A percentile compares a stretch with the other conserved stretches of the same genome.
These are phyloP conservation scores for Paraleonurus japonicus DNA, from an alignment of 257 asterid genomes.

Conservation along the genomic window DNA sequence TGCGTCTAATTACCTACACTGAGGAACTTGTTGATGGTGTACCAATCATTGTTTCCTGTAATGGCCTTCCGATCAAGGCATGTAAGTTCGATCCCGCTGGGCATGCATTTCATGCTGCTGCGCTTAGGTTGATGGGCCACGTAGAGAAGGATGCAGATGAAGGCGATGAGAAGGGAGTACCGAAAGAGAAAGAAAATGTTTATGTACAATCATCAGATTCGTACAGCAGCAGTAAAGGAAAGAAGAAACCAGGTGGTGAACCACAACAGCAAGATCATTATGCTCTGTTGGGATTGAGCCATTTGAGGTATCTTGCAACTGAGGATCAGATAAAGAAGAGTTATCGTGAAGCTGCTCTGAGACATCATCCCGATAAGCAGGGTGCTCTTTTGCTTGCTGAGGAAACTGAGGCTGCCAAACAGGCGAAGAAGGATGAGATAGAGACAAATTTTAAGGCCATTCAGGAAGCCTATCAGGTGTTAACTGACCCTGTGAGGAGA, in stretches of 20 bases:
- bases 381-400: conserved; percentile 82
- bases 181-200: conserved; percentile 54
- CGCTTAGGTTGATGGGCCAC: conserved; percentile 67
- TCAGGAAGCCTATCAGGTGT: conserved; percentile 91
- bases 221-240: conserved; percentile 82
- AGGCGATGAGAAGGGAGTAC: conserved; percentile 37
- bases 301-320: conserved; percentile 92
- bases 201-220: conserved; percentile 64
- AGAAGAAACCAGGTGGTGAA: conserved; percentile 77
- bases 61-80: conserved; percentile 70
- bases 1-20: conserved; percentile 59
- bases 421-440: conserved; percentile 86
- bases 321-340: conserved; percentile 94
- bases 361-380: conserved; percentile 96
- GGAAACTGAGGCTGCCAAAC: conserved; percentile 84
- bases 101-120: conserved; percentile 80
- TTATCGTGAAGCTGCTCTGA: conserved; percentile 87
- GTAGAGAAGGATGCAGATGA: conserved; percentile 44
- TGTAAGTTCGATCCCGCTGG: conserved; percentile 79
- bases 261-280: conserved; percentile 86
- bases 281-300: conserved; percentile 84
- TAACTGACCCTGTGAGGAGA: conserved; percentile 85
- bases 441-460: conserved; percentile 87
- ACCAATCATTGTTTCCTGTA: conserved; percentile 60
- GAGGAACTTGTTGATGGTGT: conserved; percentile 69